These are phyloP conservation scores for Rhodotorula sp. DNA, from an alignment of 1,284 basidiomycete species.

Conservation along the genomic window DNA sequence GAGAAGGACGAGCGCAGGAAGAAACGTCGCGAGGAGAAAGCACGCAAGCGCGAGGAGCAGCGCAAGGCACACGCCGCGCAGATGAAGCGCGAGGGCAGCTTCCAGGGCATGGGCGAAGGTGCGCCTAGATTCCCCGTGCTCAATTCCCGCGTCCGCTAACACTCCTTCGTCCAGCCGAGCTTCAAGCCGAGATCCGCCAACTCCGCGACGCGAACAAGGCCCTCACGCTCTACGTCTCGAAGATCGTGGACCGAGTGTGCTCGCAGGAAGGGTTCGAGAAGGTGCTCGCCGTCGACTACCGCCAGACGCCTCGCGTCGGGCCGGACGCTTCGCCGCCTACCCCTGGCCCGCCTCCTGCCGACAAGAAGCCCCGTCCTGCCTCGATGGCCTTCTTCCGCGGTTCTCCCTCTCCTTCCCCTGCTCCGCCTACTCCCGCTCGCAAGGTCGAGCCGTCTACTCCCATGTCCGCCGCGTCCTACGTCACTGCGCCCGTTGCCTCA, in stretches of 20 bases:
- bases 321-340: neutral
- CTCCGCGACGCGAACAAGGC: constrained; percentile 45
- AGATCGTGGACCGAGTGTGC: constrained; percentile 47
- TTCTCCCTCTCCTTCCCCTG: neutral
- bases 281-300: constrained; percentile 45
- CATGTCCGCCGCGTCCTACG: neutral
- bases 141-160: neutral
- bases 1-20: constrained; percentile 18
- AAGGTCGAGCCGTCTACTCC: constrained; percentile 5
- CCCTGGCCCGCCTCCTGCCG: neutral
- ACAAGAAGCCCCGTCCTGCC: constrained; percentile 17
- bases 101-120: neutral
- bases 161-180: neutral
- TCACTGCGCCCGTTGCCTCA: neutral
- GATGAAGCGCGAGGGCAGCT: constrained; percentile 13
- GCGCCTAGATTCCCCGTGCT: neutral
- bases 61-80: neutral
- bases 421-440: neutral
- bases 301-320: constrained; percentile 17
- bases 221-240: constrained; percentile 46
- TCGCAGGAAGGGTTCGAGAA: constrained; percentile 47
- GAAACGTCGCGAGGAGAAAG: constrained; percentile 1
- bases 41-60: neutral
- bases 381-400: constrained; percentile 18
- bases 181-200: constrained; percentile 39